Evolutionary conservation across 441 rosid genomes (phyloP), one percentile per base, ranked within the genome.

Genomic region (Rhodomyrtus psidioides): DNA sequence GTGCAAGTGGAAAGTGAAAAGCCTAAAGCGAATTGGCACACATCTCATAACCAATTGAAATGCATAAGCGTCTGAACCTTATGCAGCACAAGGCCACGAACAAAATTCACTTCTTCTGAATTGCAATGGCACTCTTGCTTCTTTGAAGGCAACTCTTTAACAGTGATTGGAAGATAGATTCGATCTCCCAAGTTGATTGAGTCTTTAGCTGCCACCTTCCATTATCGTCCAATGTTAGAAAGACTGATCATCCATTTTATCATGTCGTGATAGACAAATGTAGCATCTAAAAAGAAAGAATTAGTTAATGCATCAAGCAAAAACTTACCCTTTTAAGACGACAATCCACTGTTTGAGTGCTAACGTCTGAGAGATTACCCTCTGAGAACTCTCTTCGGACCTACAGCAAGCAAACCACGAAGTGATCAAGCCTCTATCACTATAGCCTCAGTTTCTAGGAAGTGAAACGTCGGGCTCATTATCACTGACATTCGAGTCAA

Each of bases 171-270:
- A 91, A 97, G 97, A 90, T 89, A 93, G 53, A 97, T 93, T 84
- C 89, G 88, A 89, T 97, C 99, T 83, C 98, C 99, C n/a, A 89
- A 76, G 83, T 90, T 93, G 95, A 97, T 86, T 2, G 87, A 87
- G 83, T 96, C 96, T 92, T 91, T 96, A n/a, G 98, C 95, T 90
- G 92, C 90, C 88, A 97, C 97, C 99, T 97, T 92, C 87, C 89
- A 91, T 15, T 12, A 58, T 86, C 87, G 84, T 87, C 46, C 65
- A 87, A 44, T 59, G 85, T 90, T 88, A 93, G 86, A 83, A 83
- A 26, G 81, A 58, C 53, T 2, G 44, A 79, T 65, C 27, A 12
- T 17, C 86, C 60, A 53, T 28, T 9, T 76, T 9, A 27, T 27
- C 49, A 13, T 44, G 23, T 30, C 26, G 0, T 28, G 26, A 59